A percentile compares a stretch with the other conserved stretches of the same genome.
These are phyloP conservation scores for Trifolium dubium DNA, from an alignment of 306 rosid species.

Conservation along the genomic window DNA sequence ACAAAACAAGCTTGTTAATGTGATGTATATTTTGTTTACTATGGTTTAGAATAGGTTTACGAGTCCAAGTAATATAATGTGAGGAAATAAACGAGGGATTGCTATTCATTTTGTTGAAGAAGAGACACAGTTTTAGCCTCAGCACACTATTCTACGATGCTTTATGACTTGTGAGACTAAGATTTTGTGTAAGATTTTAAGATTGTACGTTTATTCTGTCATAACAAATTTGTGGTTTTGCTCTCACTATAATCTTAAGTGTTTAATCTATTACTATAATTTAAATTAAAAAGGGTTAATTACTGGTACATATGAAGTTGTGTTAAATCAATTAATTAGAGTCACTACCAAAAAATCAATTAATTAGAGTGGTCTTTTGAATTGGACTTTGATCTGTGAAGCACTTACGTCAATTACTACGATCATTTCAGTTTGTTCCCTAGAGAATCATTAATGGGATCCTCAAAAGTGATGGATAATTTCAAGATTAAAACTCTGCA, in stretches of 20 bases:
- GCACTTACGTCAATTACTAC: background rate
- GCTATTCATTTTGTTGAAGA: background rate
- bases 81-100: background rate
- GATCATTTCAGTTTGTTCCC: background rate
- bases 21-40: constrained; percentile 40
- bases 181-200: background rate
- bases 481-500: background rate
- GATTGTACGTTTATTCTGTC: background rate
- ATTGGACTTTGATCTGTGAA: background rate
- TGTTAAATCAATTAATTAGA: background rate
- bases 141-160: background rate
- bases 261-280: too few relatives aligned
- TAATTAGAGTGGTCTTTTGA: background rate
- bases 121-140: background rate
- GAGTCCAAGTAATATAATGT: background rate
- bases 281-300: background rate
- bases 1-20: constrained; percentile 32
- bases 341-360: too few relatives aligned
- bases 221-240: too few relatives aligned
- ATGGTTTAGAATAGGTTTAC: constrained; percentile 4
- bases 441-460: background rate
- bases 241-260: too few relatives aligned
- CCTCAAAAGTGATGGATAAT: too few relatives aligned
- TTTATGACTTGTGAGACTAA: background rate
- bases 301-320: background rate